Base-by-base conservation (phyloP, 192 early-diverging fungal genomes). In the Linnemannia elongata region DNA sequence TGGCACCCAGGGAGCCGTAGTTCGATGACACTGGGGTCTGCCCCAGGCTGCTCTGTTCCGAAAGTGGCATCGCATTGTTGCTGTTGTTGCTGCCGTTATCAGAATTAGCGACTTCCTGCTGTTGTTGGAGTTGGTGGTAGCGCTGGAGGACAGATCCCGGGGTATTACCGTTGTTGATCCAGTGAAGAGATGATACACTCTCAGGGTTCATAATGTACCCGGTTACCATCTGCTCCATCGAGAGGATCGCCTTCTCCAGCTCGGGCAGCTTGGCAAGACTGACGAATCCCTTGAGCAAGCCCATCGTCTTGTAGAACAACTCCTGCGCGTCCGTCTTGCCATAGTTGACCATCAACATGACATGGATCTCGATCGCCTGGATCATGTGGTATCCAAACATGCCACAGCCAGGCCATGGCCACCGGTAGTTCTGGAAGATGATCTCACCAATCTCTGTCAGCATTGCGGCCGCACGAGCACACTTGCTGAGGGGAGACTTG, bases 311-410 rank as follows among this genome's bases (percentile, higher is more conserved):
- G 33, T 45, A n/a, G 44, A 71, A 80, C 49, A 85, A 10, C 27
- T 72, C 78, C 18, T 72, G 66, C 0, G 77, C 30, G 22, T 78
- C 76, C 22, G 66, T 30, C 20, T 45, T 47, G 47, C 71, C 54
- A 6, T 30, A 74, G 13, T 42, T 39, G 18, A 81, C 45, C 79
- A 86, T 86, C 4, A 72, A n/a, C 12, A 73, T 57, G 24, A 86
- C 27, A 35, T 86, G 84, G 6, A 81, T 81, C 60, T 86, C 84
- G 5, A 55, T 42, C 18, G 79, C 79, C 38, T 77, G 84, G 7
- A 86, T 41, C 84, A 86, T 86, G 33, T 86, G 79, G 69, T 81
- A 86, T 15, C 69, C 84, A 77, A 86, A 86, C 6, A 81, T 60
- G 1, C 78, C 84, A 38, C 74, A 66, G n/a, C 84, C 84, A 3